phyloP scores from a whole-genome alignment of 2,329 filamentous ascomycete species.

The Trichoderma sp. region DNA sequence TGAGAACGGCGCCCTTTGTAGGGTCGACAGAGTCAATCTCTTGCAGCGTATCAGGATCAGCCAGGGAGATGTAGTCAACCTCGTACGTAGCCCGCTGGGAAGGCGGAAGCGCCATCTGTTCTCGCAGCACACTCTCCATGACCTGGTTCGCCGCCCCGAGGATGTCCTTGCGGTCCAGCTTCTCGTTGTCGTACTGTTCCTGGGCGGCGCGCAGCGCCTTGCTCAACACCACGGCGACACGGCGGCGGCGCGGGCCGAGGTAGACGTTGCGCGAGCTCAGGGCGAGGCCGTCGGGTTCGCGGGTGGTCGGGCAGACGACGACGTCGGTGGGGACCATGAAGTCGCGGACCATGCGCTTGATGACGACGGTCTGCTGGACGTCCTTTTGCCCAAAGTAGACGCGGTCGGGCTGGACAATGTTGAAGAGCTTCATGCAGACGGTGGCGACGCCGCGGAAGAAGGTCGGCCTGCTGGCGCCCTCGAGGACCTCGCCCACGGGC shows the following conservation, averaged over 20 bases:
- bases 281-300: constrained; percentile 81
- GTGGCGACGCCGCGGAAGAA: constrained; percentile 97
- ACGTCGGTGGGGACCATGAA: constrained; percentile 79
- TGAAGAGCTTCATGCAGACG: constrained; percentile 80
- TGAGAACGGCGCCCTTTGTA: constrained; percentile 75
- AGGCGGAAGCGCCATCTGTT: constrained; percentile 64
- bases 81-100: constrained; percentile 71
- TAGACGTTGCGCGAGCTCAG: constrained; percentile 95
- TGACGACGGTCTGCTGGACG: constrained; percentile 90
- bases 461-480: constrained; percentile 83
- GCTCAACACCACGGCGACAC: constrained; percentile 71
- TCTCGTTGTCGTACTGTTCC: constrained; percentile 59
- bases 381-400: constrained; percentile 98
- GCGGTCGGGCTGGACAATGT: constrained; percentile 60
- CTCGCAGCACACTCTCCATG: constrained; percentile 54
- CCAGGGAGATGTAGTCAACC: constrained; percentile 89
- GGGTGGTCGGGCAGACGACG: constrained; percentile 70
- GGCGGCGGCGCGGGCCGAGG: constrained; percentile 73
- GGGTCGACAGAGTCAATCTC: constrained; percentile 74
- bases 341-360: constrained; percentile 83
- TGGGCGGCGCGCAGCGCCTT: constrained; percentile 72
- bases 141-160: constrained; percentile 70
- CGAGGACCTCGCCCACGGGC: constrained; percentile 76
- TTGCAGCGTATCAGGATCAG: constrained; percentile 80
- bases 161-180: constrained; percentile 63